Conservation (phyloP, 108 stramenopile species). For the Seminavis robusta region DNA sequence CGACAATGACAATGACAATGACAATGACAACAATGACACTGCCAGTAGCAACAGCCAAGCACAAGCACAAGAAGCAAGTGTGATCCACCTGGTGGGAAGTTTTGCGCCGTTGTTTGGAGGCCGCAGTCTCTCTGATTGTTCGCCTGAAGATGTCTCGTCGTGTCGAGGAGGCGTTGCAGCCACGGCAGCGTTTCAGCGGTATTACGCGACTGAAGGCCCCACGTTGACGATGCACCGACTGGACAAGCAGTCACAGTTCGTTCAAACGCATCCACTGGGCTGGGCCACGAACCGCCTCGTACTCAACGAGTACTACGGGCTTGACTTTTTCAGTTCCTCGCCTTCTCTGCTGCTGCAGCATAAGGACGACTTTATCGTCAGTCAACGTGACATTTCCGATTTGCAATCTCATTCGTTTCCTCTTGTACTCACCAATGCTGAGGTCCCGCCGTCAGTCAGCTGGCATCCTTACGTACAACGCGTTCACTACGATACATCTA, state of each 20-base stretch:
- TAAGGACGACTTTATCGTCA: slow-evolving; percentile 10
- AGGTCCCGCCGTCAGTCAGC: slow-evolving; percentile 11
- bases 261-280: slow-evolving; percentile 27
- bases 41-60: too few relatives aligned
- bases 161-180: slow-evolving; percentile 5
- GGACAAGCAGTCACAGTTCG: slow-evolving; percentile 5
- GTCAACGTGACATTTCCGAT: slow-evolving; percentile 15
- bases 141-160: too few relatives aligned
- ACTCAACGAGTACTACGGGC: slow-evolving; percentile 9
- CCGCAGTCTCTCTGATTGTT: slow-evolving; percentile 3
- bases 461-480: slow-evolving; percentile 17
- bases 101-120: background rate
- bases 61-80: background rate
- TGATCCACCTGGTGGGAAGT: background rate
- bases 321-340: slow-evolving; percentile 9
- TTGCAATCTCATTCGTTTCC: slow-evolving; percentile 17
- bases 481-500: slow-evolving; percentile 16
- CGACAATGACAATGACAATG: too few relatives aligned
- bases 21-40: too few relatives aligned
- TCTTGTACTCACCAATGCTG: slow-evolving; percentile 14
- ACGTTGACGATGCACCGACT: background rate
- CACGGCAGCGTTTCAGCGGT: background rate
- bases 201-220: background rate
- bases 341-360: slow-evolving; percentile 19
- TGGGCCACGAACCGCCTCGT: slow-evolving; percentile 16